Evolutionary conservation across 495 filamentous ascomycete genomes (phyloP), one percentile per base, ranked within the genome.

Genomic region (Cladorrhinum samala): DNA sequence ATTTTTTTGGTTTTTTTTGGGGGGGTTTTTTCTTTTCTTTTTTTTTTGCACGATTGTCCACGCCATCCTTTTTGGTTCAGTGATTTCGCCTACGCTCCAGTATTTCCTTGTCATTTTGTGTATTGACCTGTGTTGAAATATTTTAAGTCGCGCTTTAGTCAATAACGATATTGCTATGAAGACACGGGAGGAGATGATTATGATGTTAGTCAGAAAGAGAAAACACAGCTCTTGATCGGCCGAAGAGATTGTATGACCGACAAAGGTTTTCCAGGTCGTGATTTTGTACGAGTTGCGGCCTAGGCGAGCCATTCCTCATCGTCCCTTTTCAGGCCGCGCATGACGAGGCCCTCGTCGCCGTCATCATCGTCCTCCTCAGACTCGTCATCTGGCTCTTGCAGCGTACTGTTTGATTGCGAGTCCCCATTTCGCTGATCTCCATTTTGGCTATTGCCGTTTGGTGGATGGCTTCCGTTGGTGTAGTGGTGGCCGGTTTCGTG

Each of bases 231-330:
- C n/a, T n/a, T n/a, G n/a, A n/a, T n/a, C n/a, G n/a, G n/a, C n/a
- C n/a, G n/a, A n/a, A n/a, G n/a, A n/a, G n/a, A n/a, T n/a, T n/a
- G n/a, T n/a, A n/a, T n/a, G n/a, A n/a, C n/a, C n/a, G n/a, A n/a
- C n/a, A n/a, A n/a, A n/a, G n/a, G n/a, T n/a, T n/a, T n/a, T n/a
- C n/a, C n/a, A n/a, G n/a, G n/a, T n/a, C n/a, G n/a, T n/a, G n/a
- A n/a, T n/a, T n/a, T n/a, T n/a, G n/a, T n/a, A n/a, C n/a, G n/a
- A n/a, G n/a, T n/a, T n/a, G n/a, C n/a, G n/a, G n/a, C 40, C 47
- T 66, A 77, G 17, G 74, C 73, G 23, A 77, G 65, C 75, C 75
- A 77, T 17, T 71, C 69, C 58, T 77, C 73, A 42, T 77, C 75
- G 41, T 74, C 69, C 44, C 75, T 64, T 54, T 74, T 76, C n/a